Evolutionary conservation across 2,329 filamentous ascomycete genomes (phyloP).

Genomic region (Trichoderma semiorbis): DNA sequence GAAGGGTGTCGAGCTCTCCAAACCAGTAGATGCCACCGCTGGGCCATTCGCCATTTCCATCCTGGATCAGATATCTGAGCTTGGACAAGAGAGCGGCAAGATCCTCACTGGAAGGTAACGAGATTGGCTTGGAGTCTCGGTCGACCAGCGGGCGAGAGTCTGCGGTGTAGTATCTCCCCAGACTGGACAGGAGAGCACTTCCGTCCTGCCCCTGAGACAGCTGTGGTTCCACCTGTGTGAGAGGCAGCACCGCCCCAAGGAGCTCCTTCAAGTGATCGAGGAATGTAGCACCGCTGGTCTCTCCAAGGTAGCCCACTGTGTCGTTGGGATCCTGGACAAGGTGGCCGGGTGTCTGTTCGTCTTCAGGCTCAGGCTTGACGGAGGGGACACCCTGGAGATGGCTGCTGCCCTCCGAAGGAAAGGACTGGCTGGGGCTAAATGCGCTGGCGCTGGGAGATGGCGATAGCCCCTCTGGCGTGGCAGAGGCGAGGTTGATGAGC

Average conservation of each 20-base stretch:
- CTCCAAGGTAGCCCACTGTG: conserved; percentile 45
- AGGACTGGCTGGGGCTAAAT: conserved; percentile 8
- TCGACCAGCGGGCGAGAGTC: conserved; percentile 42
- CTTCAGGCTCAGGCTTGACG: conserved; percentile 20
- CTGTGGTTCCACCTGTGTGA: conserved; percentile 26
- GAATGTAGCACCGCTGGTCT: conserved; percentile 49
- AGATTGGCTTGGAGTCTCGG: conserved; percentile 37
- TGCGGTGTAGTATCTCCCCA: conserved; percentile 46
- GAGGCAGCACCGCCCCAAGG: conserved; percentile 39
- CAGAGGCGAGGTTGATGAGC: conserved; percentile 29
- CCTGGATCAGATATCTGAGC: conserved; percentile 44
- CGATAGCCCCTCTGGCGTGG: conserved; percentile 23
- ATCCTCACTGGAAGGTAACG: conserved; percentile 36
- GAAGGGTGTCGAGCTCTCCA: conserved; percentile 38
- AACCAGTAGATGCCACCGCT: conserved; percentile 50
- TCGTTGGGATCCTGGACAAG: conserved; percentile 44
- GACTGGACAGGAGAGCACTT: conserved; percentile 36
- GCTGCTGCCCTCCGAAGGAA: not conserved
- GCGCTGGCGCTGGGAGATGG: conserved; percentile 24
- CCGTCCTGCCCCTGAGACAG: conserved; percentile 13
- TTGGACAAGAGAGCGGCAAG: conserved; percentile 39
- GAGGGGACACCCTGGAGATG: not conserved
- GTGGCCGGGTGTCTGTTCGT: conserved; percentile 29
- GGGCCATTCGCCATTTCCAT: conserved; percentile 39
- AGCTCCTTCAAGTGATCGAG: conserved; percentile 48